Evolutionary conservation across 1,284 basidiomycete genomes (phyloP), one percentile per base, ranked within the genome.

Genomic region (Entoloma clypeatum): DNA sequence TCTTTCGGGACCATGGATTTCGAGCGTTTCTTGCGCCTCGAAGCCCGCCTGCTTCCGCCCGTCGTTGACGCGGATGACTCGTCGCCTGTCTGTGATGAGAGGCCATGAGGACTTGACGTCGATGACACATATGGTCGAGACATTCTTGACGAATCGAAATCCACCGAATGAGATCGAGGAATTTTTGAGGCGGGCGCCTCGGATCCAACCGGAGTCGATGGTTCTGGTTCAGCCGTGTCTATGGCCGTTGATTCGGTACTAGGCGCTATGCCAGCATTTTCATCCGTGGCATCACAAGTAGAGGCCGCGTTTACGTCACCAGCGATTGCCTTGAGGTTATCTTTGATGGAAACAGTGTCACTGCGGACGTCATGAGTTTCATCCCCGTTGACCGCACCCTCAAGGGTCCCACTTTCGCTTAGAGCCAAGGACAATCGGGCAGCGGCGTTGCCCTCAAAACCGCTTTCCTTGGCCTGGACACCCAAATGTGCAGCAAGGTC

Each of bases 401-500:
- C 58, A 22, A 53, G 56, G 42, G 56, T 44, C 51, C 48, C 55
- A 23, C 45, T 42, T 32, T 55, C 54, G 33, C 50, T 57, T 31
- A 48, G 48, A 13, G 41, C 45, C 8, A 36, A 45, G 32, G 44
- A 52, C 25, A 41, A 37, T 32, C 46, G 49, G n/a, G 34, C 38
- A 37, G 43, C 48, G 19, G 19, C 38, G 42, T 25, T 44, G 18
- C 36, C 33, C 31, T 47, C 47, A 30, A 52, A 52, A 29, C 52
- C 47, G 22, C 58, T 59, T 39, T 60, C 59, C 40, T 60, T 62
- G n/a, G 51, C 45, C 35, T 65, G 52, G 16, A 48, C 35, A 18
- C 67, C 65, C 37, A 70, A 63, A 54, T 89, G 86, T 5, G 78
- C 81, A 6, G 83, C 83, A n/a, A 89, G 65, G 63, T 92, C 91